Evolutionary conservation across 1,139 yeast species (phyloP).

Genomic region (Suhomyces wounanorum): DNA sequence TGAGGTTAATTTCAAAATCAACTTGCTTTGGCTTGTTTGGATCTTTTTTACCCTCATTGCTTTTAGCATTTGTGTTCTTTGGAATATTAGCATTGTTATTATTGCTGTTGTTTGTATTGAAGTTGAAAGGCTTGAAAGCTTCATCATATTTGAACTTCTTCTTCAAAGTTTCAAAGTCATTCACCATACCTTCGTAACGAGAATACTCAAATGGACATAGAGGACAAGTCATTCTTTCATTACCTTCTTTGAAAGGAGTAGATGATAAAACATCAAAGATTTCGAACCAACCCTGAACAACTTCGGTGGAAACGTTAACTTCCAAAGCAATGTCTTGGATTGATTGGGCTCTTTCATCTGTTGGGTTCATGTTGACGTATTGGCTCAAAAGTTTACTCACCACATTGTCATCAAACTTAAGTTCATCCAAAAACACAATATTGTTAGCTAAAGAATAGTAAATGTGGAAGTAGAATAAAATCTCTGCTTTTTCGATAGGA

Average conservation of each 20-base stretch:
- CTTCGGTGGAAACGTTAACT: conserved; percentile 4
- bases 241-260: conserved; percentile 32
- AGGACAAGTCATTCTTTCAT: conserved; percentile 27
- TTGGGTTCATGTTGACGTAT: conserved; percentile 17
- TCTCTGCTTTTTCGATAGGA: conserved; percentile 30
- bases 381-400: conserved; percentile 27
- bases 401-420: conserved; percentile 28
- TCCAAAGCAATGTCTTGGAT: conserved; percentile 1
- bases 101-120: conserved; percentile 5
- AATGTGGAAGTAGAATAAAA: conserved; percentile 30
- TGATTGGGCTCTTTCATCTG: conserved; percentile 10
- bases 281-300: conserved; percentile 33
- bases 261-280: conserved; percentile 33
- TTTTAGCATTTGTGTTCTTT: background rate
- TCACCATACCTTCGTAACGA: conserved; percentile 15
- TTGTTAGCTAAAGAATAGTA: conserved; percentile 36
- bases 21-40: conserved; percentile 15
- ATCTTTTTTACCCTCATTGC: conserved; percentile 8
- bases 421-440: conserved; percentile 32
- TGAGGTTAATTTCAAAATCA: conserved; percentile 31
- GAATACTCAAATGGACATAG: conserved; percentile 37
- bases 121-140: conserved; percentile 12
- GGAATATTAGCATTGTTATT: background rate
- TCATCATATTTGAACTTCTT: conserved; percentile 12
- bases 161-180: conserved; percentile 15